Percentiles rank a stretch among this genome's conserved stretches.
Conservation (phyloP, 2,329 filamentous ascomycete genomes). For the Gyromitra esculenta region DNA sequence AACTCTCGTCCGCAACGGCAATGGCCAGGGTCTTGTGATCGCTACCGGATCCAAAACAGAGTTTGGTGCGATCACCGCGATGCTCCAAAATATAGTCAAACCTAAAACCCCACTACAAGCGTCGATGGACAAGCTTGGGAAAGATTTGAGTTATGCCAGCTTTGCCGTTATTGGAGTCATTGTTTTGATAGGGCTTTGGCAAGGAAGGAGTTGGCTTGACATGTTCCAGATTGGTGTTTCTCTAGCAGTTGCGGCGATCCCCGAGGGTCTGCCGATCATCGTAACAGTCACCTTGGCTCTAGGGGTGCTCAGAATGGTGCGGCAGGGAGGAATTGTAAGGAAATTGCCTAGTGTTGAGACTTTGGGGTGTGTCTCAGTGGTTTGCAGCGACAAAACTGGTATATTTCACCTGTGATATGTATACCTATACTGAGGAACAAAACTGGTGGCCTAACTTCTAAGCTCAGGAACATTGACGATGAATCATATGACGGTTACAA, state of each 20-base stretch:
- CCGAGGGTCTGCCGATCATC: slow-evolving; percentile 95
- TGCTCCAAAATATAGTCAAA: slow-evolving; percentile 92
- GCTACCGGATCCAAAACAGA: slow-evolving; percentile 93
- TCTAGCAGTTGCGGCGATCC: slow-evolving; percentile 93
- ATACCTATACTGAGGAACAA: not conserved
- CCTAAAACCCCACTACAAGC: slow-evolving; percentile 91
- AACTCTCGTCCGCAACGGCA: slow-evolving; percentile 90
- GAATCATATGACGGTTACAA: slow-evolving; percentile 98
- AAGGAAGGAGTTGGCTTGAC: slow-evolving; percentile 88
- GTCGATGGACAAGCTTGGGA: slow-evolving; percentile 96
- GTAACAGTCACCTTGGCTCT: slow-evolving; percentile 96
- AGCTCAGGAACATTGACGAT: slow-evolving; percentile 82
- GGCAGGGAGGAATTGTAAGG: slow-evolving; percentile 91
- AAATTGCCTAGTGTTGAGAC: slow-evolving; percentile 97
- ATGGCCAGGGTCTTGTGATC: slow-evolving; percentile 97
- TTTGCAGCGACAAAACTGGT: slow-evolving; percentile 98
- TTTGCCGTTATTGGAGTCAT: slow-evolving; percentile 95
- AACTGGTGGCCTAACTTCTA: slow-evolving; percentile 51
- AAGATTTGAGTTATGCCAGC: slow-evolving; percentile 95
- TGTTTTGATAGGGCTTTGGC: slow-evolving; percentile 86
- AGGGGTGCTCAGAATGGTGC: slow-evolving; percentile 95
- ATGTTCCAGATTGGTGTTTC: slow-evolving; percentile 99
- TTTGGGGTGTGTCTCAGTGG: slow-evolving; percentile 97
- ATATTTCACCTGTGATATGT: slow-evolving; percentile 54
- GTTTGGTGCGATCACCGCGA: slow-evolving; percentile 95